phyloP scores from a whole-genome alignment of 176 grass and related monocot species.

The Aegilops sharonensis region DNA sequence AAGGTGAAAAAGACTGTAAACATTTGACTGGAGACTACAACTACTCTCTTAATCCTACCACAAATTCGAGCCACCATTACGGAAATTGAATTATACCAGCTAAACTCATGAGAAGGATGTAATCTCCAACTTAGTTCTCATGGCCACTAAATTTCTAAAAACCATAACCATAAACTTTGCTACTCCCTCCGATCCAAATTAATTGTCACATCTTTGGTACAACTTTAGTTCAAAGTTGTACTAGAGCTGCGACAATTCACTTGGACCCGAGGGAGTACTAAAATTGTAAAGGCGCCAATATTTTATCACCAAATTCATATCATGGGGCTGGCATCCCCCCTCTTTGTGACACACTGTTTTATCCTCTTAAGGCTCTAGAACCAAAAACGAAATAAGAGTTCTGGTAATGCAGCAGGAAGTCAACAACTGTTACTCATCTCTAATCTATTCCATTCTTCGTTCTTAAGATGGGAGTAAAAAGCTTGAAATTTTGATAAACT shows the following conservation, averaged over 20 bases:
- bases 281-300: not conserved
- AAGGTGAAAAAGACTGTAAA: not conserved
- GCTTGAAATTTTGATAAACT: not conserved
- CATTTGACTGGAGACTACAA: not conserved
- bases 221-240: too few species aligned
- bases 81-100: not conserved
- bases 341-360: not conserved
- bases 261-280: too few species aligned
- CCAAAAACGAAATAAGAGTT: not conserved
- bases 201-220: too few species aligned
- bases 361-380: not conserved
- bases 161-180: not conserved
- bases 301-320: not conserved
- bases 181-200: not conserved
- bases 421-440: not conserved
- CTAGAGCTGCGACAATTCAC: too few species aligned
- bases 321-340: not conserved
- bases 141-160: not conserved
- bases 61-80: not conserved
- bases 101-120: not conserved
- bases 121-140: not conserved
- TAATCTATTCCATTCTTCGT: not conserved
- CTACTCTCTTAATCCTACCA: not conserved
- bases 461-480: not conserved
- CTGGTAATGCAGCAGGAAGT: not conserved